These are phyloP conservation scores for Acmispon strigosus DNA, from an alignment of 306 rosid species.

Conservation along the genomic window DNA sequence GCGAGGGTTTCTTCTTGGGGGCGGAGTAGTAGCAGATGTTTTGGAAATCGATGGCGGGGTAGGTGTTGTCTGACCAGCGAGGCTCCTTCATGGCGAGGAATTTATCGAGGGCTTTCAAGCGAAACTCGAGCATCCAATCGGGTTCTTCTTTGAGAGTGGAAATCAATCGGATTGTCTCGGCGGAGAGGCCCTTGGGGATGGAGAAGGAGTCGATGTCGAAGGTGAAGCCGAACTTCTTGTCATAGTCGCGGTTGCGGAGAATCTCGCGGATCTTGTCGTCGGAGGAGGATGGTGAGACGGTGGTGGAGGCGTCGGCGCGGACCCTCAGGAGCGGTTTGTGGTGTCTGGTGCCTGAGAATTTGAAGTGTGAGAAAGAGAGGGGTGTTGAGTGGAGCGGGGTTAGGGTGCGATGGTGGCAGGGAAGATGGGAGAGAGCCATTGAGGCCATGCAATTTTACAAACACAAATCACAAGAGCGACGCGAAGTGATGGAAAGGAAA, in stretches of 20 bases:
- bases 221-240: constrained; percentile 68
- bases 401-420: too few species aligned
- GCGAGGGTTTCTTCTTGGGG: constrained; percentile 57
- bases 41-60: constrained; percentile 57
- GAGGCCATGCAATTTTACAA: too few species aligned
- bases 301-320: constrained; percentile 48
- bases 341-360: too few species aligned
- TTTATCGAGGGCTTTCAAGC: constrained; percentile 63
- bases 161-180: constrained; percentile 56
- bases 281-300: constrained; percentile 23
- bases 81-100: constrained; percentile 70
- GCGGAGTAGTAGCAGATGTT: constrained; percentile 79
- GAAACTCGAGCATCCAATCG: constrained; percentile 80
- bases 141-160: constrained; percentile 72
- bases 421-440: too few species aligned
- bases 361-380: too few species aligned
- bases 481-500: too few species aligned
- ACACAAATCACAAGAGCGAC: too few species aligned
- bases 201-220: constrained; percentile 63
- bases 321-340: constrained; percentile 28
- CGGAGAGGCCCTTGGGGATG: constrained; percentile 74
- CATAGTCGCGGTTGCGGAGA: constrained; percentile 76
- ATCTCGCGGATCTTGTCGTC: constrained; percentile 68
- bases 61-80: constrained; percentile 69
- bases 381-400: too few species aligned